A percentile compares a stretch with the other conserved stretches of the same genome.
Evolutionary conservation across 495 filamentous ascomycete species (phyloP).

Genomic region (Penicillium maclennaniae): DNA sequence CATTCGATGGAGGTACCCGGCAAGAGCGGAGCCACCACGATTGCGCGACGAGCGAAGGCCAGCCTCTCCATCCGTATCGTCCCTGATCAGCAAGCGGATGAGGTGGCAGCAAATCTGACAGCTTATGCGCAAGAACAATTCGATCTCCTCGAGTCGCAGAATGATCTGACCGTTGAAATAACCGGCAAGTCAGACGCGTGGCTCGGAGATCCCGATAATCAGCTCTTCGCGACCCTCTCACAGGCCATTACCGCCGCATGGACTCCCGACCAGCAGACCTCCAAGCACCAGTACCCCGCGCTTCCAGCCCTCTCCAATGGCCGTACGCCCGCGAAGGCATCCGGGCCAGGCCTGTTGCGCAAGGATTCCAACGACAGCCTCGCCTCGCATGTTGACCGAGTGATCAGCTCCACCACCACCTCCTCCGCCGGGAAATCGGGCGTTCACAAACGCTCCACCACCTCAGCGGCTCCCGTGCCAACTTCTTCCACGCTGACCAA

Average conservation of each 20-base stretch:
- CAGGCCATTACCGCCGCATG: slow-evolving; percentile 82
- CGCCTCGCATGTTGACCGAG: slow-evolving; percentile 44
- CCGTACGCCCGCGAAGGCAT: slow-evolving; percentile 15
- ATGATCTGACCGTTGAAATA: slow-evolving; percentile 76
- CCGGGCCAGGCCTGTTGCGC: slow-evolving; percentile 24
- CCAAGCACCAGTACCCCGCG: slow-evolving; percentile 34
- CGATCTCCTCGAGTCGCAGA: slow-evolving; percentile 65
- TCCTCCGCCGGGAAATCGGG: slow-evolving; percentile 35
- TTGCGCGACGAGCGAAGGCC: slow-evolving; percentile 80
- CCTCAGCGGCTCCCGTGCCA: slow-evolving; percentile 39
- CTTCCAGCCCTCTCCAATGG: slow-evolving; percentile 11
- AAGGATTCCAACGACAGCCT: slow-evolving; percentile 44
- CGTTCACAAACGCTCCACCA: slow-evolving; percentile 34
- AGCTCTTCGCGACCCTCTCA: slow-evolving; percentile 86
- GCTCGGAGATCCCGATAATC: slow-evolving; percentile 87
- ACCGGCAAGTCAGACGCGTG: slow-evolving; percentile 93
- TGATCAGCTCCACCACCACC: slow-evolving; percentile 44
- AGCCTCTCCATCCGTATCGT: slow-evolving; percentile 88
- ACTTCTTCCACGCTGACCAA: slow-evolving; percentile 58
- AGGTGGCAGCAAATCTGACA: slow-evolving; percentile 63
- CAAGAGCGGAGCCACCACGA: slow-evolving; percentile 71
- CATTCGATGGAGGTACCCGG: slow-evolving; percentile 79
- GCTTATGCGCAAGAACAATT: slow-evolving; percentile 70
- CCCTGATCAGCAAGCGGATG: slow-evolving; percentile 78
- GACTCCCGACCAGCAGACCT: slow-evolving; percentile 36